Conservation (phyloP, 495 filamentous ascomycete genomes). For the Astrocystis sublimbata region DNA sequence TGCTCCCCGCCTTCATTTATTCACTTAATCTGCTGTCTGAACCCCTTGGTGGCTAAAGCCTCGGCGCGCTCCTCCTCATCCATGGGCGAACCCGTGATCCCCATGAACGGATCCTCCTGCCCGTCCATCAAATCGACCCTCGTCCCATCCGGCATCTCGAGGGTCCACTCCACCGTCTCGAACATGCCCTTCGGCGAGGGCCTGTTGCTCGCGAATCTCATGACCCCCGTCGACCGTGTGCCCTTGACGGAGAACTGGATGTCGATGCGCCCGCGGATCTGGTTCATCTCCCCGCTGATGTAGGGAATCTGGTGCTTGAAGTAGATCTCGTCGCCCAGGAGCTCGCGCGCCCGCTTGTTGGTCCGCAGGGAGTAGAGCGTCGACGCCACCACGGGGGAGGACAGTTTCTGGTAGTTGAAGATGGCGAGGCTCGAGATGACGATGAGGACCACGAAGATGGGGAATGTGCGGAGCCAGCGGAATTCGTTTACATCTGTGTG, state of each 20-base stretch:
- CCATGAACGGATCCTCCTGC: constrained; percentile 63
- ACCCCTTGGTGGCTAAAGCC: constrained; percentile 37
- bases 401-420: constrained; percentile 98
- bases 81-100: constrained; percentile 33
- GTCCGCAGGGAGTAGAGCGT: constrained; percentile 91
- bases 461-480: constrained; percentile 52
- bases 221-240: constrained; percentile 66
- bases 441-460: constrained; percentile 59
- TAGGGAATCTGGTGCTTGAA: constrained; percentile 86
- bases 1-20: too few species aligned
- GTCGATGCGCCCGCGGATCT: constrained; percentile 87
- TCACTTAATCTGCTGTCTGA: constrained; percentile 45
- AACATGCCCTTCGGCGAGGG: constrained; percentile 71
- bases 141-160: constrained; percentile 65
- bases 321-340: constrained; percentile 90
- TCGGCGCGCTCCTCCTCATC: constrained; percentile 41
- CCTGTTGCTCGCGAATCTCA: constrained; percentile 79
- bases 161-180: constrained; percentile 75
- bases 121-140: constrained; percentile 68
- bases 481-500: constrained; percentile 35
- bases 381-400: constrained; percentile 75
- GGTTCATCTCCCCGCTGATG: constrained; percentile 92
- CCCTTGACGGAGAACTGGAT: constrained; percentile 88
- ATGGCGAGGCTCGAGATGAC: constrained; percentile 71
- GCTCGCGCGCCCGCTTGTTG: constrained; percentile 66